These are phyloP conservation scores for Ceratocystiopsis brevicomis DNA, from an alignment of 2,329 filamentous ascomycete species.

Conservation along the genomic window DNA sequence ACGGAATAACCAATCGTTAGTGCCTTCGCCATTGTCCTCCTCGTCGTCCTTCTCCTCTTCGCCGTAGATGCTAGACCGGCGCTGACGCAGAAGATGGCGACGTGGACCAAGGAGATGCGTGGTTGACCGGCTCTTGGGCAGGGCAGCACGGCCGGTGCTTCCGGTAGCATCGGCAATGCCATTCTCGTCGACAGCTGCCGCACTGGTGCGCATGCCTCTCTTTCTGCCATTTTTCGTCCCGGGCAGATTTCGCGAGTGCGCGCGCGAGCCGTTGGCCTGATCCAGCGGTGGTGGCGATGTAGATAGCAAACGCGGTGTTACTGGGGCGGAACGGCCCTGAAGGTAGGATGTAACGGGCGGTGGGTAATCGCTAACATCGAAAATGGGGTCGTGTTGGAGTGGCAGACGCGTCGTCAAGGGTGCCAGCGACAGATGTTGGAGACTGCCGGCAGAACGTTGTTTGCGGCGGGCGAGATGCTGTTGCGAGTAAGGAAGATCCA, in stretches of 20 bases:
- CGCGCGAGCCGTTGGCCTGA: conserved; percentile 23
- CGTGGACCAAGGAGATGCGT: conserved; percentile 26
- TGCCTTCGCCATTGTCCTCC: too few relatives aligned
- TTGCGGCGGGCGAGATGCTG: conserved; percentile 38
- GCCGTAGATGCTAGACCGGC: neutral
- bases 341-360: conserved; percentile 30
- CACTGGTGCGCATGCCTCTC: neutral
- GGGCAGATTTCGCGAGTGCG: conserved; percentile 18
- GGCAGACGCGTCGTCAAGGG: conserved; percentile 44
- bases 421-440: conserved; percentile 43
- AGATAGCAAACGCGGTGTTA: conserved; percentile 43
- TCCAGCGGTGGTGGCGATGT: conserved; percentile 28
- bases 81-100: too few relatives aligned
- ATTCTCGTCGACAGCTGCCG: too few relatives aligned
- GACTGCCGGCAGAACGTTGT: conserved; percentile 37
- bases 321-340: conserved; percentile 42
- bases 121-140: conserved; percentile 45
- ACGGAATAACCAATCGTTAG: conserved; percentile 35
- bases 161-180: neutral
- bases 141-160: conserved; percentile 6
- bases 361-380: conserved; percentile 13
- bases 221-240: conserved; percentile 11
- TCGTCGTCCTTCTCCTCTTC: conserved; percentile 10
- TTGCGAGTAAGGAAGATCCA: conserved; percentile 44
- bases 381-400: conserved; percentile 29